Evolutionary conservation across 495 filamentous ascomycete species (phyloP).

Genomic region (Talaromyces trachyspermus): DNA sequence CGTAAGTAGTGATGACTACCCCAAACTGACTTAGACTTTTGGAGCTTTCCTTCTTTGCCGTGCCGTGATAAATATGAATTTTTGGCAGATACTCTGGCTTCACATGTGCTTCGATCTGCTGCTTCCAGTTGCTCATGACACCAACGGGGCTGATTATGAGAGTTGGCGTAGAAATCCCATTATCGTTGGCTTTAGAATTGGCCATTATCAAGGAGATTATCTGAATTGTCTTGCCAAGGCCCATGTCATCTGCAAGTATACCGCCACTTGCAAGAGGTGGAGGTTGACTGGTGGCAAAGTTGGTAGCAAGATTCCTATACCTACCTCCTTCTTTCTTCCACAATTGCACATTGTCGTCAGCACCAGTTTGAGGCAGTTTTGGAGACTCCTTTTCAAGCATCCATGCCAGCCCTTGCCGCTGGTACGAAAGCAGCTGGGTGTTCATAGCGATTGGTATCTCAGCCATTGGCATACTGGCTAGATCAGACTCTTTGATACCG

Average conservation of each 20-base stretch:
- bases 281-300: conserved; percentile 48
- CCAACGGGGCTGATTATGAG: conserved; percentile 78
- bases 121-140: conserved; percentile 90
- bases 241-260: conserved; percentile 92
- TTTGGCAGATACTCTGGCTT: conserved; percentile 49
- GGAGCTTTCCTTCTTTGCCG: conserved; percentile 44
- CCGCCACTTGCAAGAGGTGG: conserved; percentile 71
- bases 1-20: conserved; percentile 82
- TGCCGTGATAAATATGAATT: conserved; percentile 71
- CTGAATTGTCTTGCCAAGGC: conserved; percentile 86
- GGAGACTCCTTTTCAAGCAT: conserved; percentile 71
- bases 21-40: conserved; percentile 54
- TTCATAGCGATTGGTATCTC: conserved; percentile 54
- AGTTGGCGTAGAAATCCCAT: conserved; percentile 46
- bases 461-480: conserved; percentile 69
- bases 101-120: conserved; percentile 72
- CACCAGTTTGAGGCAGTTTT: conserved; percentile 50
- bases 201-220: conserved; percentile 74
- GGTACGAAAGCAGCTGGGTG: conserved; percentile 70
- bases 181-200: conserved; percentile 36
- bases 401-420: conserved; percentile 80
- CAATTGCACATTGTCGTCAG: conserved; percentile 64
- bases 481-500: conserved; percentile 57
- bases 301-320: conserved; percentile 73
- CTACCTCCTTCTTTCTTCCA: conserved; percentile 56